Percentiles rank a stretch among this genome's conserved stretches.
These are phyloP conservation scores for Barnettozyma populi DNA, from an alignment of 805 yeast species.

Conservation along the genomic window DNA sequence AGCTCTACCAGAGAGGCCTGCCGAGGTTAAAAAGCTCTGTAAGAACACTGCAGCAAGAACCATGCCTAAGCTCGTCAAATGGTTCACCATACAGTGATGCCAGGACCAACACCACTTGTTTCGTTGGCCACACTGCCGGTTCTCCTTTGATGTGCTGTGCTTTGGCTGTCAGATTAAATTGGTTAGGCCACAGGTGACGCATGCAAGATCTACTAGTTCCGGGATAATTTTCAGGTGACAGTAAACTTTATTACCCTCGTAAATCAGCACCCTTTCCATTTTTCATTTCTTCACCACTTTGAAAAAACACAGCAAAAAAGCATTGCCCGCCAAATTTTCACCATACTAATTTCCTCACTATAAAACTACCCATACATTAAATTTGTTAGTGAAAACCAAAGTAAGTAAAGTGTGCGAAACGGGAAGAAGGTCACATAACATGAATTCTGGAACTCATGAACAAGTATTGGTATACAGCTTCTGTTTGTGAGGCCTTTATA, in stretches of 20 bases:
- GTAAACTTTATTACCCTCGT: background rate
- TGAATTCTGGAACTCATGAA: background rate
- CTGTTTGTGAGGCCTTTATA: background rate
- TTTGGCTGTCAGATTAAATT: too few species aligned
- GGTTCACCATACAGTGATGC: too few species aligned
- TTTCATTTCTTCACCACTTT: background rate
- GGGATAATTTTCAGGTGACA: background rate
- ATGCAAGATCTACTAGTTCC: too few species aligned
- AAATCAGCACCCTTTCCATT: background rate
- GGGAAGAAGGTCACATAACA: background rate
- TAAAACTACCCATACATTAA: background rate
- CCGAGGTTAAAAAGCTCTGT: too few species aligned
- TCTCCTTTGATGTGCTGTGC: too few species aligned
- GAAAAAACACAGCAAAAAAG: conserved; percentile 1
- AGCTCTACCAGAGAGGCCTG: too few species aligned
- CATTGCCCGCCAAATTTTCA: background rate
- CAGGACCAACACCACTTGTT: too few species aligned
- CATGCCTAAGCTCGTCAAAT: too few species aligned
- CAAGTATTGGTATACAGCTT: background rate
- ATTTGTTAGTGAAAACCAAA: conserved; percentile 11
- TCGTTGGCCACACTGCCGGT: too few species aligned
- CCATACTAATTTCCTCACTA: background rate
- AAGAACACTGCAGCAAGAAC: too few species aligned
- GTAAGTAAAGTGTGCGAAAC: background rate
- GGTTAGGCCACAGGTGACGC: too few species aligned